These are phyloP conservation scores for Anthoceros angustus DNA, from an alignment of 225 moss, liverwort and hornwort genomes.

Conservation along the genomic window DNA sequence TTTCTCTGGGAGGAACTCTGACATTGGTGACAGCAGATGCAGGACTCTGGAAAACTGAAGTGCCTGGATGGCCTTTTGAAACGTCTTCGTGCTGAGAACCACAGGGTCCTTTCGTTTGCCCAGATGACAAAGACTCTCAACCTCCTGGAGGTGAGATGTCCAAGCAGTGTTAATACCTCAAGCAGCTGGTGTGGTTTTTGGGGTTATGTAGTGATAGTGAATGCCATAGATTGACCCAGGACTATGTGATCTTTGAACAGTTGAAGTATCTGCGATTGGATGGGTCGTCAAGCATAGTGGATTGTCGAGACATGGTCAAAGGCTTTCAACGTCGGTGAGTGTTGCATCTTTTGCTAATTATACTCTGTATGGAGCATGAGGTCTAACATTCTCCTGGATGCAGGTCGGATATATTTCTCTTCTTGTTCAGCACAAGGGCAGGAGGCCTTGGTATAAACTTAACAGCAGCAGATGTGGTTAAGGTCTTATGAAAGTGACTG, in stretches of 20 bases:
- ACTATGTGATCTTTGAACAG: constrained; percentile 86
- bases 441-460: constrained; percentile 87
- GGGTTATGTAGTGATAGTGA: neutral
- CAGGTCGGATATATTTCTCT: constrained; percentile 89
- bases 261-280: constrained; percentile 81
- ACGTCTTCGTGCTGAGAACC: constrained; percentile 54
- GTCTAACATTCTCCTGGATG: neutral
- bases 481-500: constrained; percentile 89
- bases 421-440: constrained; percentile 76
- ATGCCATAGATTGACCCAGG: constrained; percentile 23
- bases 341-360: neutral
- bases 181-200: neutral
- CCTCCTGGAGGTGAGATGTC: constrained; percentile 60
- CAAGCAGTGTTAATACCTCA: constrained; percentile 1
- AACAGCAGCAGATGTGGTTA: constrained; percentile 82
- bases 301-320: constrained; percentile 90
- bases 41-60: constrained; percentile 88
- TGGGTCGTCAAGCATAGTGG: constrained; percentile 89
- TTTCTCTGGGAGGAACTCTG: neutral
- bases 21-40: neutral
- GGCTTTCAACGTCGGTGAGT: constrained; percentile 76
- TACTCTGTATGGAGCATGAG: neutral
- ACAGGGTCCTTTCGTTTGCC: constrained; percentile 72
- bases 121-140: constrained; percentile 97
- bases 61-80: constrained; percentile 61